These are phyloP conservation scores for Colletotrichum horii DNA, from an alignment of 2,329 filamentous ascomycete genomes.

Conservation along the genomic window DNA sequence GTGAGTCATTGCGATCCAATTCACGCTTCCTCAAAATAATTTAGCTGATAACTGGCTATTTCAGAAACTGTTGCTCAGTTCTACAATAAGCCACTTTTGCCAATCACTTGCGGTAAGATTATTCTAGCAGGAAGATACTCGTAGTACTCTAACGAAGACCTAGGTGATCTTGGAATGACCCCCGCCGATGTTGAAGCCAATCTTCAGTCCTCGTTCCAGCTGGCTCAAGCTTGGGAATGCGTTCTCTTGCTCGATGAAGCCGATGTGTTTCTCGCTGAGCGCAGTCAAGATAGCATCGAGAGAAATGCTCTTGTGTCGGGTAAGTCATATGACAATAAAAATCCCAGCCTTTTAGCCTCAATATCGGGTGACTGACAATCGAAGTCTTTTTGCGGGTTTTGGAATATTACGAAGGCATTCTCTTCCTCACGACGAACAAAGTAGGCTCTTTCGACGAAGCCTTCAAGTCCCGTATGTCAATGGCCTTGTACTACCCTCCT, in stretches of 20 bases:
- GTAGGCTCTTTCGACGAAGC: conserved; percentile 52
- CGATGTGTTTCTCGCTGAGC: conserved; percentile 65
- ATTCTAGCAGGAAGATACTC: conserved; percentile 46
- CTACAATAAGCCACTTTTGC: conserved; percentile 32
- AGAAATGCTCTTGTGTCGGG: neutral
- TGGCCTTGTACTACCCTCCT: conserved; percentile 39
- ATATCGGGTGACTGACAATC: neutral
- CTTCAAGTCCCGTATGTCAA: conserved; percentile 55
- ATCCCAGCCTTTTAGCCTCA: neutral
- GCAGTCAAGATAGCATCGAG: conserved; percentile 49
- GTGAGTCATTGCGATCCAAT: neutral
- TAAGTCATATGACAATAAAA: neutral
- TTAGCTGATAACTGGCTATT: neutral
- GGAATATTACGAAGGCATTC: conserved; percentile 55
- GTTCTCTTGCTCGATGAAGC: conserved; percentile 7
- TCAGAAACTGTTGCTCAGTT: neutral
- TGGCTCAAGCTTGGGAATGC: conserved; percentile 18
- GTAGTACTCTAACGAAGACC: conserved; percentile 38
- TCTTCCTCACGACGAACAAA: conserved; percentile 57
- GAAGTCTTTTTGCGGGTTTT: conserved; percentile 50
- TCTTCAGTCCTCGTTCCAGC: neutral
- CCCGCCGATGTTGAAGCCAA: neutral
- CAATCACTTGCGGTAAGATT: conserved; percentile 54
- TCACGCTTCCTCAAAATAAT: neutral
- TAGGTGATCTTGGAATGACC: neutral